A percentile compares a stretch with the other conserved stretches of the same genome.
Evolutionary conservation across 2,329 filamentous ascomycete species (phyloP).

Genomic region (Claviceps humidiphila): DNA sequence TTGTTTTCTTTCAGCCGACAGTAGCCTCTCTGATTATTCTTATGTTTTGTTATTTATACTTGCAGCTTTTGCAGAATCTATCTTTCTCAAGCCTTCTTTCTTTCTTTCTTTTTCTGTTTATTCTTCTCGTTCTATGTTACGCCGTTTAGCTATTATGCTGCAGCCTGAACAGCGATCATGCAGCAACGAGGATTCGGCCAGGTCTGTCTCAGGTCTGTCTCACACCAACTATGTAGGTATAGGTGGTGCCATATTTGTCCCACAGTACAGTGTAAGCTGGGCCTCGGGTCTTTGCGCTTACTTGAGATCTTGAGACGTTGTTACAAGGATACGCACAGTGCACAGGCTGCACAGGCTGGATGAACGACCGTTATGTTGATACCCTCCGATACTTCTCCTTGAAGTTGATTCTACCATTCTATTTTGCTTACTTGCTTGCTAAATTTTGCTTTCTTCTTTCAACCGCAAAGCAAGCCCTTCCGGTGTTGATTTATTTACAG

Average conservation of each 20-base stretch:
- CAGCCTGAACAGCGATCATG: too few relatives aligned
- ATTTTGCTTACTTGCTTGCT: not conserved
- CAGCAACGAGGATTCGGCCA: too few relatives aligned
- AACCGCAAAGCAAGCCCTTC: not conserved
- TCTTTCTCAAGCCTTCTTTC: not conserved
- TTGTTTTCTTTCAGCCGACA: not conserved
- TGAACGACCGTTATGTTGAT: conserved; percentile 1
- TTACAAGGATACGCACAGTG: not conserved
- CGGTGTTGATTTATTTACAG: too few relatives aligned
- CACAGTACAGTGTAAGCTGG: too few relatives aligned
- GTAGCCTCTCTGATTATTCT: not conserved
- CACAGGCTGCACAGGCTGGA: not conserved
- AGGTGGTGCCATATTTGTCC: too few relatives aligned
- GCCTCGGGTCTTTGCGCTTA: too few relatives aligned
- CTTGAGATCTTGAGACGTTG: not conserved
- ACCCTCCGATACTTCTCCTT: not conserved
- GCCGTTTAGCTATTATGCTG: not conserved
- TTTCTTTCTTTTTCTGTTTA: not conserved
- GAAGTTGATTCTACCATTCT: not conserved
- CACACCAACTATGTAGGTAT: too few relatives aligned
- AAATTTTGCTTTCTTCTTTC: not conserved
- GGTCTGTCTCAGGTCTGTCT: too few relatives aligned
- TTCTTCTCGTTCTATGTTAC: not conserved
- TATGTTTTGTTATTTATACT: not conserved
- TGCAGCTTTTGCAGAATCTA: not conserved